Evolutionary conservation across 768 basidiomycete species (phyloP).

Genomic region (Grammothele lineata): DNA sequence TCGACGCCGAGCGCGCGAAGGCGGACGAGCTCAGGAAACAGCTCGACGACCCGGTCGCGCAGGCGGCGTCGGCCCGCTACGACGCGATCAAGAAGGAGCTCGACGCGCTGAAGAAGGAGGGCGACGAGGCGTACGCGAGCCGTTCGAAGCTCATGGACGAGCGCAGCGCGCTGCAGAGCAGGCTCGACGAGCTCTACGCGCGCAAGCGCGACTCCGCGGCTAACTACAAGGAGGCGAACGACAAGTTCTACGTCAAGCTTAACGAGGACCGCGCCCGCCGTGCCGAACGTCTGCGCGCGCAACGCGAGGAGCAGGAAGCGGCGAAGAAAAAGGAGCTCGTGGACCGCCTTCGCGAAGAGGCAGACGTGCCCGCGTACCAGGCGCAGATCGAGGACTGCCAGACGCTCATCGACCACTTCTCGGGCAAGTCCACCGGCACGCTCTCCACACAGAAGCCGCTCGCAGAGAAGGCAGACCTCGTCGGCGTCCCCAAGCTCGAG

Average conservation of each 20-base stretch:
- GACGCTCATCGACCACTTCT: constrained; percentile 83
- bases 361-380: constrained; percentile 84
- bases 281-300: constrained; percentile 70
- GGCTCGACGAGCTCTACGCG: constrained; percentile 66
- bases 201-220: constrained; percentile 73
- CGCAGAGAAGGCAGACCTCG: constrained; percentile 40
- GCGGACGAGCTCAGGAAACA: constrained; percentile 80
- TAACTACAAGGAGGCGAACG: constrained; percentile 77
- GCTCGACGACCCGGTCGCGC: constrained; percentile 87
- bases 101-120: constrained; percentile 79
- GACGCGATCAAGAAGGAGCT: constrained; percentile 82
- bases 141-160: constrained; percentile 85
- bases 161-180: constrained; percentile 65
- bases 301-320: constrained; percentile 73
- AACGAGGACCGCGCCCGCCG: constrained; percentile 86
- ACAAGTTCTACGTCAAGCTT: constrained; percentile 77
- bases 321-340: constrained; percentile 77
- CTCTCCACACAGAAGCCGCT: constrained; percentile 38
- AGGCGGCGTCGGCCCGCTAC: constrained; percentile 76
- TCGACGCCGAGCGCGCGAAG: constrained; percentile 70
- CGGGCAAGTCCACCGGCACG: constrained; percentile 51
- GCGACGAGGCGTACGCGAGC: constrained; percentile 78
- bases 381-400: constrained; percentile 95
- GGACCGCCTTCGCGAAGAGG: constrained; percentile 84
- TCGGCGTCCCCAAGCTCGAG: constrained; percentile 77